Conservation (phyloP, 106 monocot species). For the Dendrobium catenatum region DNA sequence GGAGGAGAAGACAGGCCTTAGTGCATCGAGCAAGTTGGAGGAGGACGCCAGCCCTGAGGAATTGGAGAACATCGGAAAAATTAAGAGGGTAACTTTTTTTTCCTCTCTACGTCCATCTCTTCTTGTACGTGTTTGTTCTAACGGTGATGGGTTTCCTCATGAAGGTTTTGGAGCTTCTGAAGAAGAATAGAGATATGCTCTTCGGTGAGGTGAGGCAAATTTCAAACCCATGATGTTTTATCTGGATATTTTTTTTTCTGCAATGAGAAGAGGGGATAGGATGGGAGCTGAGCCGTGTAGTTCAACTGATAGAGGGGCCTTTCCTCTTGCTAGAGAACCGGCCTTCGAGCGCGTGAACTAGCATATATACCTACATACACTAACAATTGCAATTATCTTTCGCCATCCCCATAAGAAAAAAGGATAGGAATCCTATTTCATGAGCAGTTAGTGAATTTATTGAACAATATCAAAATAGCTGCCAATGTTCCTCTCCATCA, state of each 20-base stretch:
- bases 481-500: too few relatives aligned
- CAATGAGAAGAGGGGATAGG: too few relatives aligned
- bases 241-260: neutral
- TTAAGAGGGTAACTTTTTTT: slow-evolving; percentile 32
- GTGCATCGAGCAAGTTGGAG: neutral
- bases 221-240: slow-evolving; percentile 3
- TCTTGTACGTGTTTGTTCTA: neutral
- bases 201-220: slow-evolving; percentile 61
- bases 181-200: slow-evolving; percentile 85
- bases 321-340: too few relatives aligned
- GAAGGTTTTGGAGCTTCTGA: slow-evolving; percentile 78
- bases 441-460: neutral
- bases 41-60: slow-evolving; percentile 55
- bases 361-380: too few relatives aligned
- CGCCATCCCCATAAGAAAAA: too few relatives aligned
- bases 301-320: too few relatives aligned
- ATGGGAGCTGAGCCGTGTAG: too few relatives aligned
- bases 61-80: slow-evolving; percentile 48
- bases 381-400: too few relatives aligned
- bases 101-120: neutral
- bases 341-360: too few relatives aligned
- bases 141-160: neutral
- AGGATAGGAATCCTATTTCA: neutral
- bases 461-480: too few relatives aligned
- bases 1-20: slow-evolving; percentile 9